Evolutionary conservation across 805 yeast genomes (phyloP), one percentile per base, ranked within the genome.

Genomic region (Candida silvicultrix): DNA sequence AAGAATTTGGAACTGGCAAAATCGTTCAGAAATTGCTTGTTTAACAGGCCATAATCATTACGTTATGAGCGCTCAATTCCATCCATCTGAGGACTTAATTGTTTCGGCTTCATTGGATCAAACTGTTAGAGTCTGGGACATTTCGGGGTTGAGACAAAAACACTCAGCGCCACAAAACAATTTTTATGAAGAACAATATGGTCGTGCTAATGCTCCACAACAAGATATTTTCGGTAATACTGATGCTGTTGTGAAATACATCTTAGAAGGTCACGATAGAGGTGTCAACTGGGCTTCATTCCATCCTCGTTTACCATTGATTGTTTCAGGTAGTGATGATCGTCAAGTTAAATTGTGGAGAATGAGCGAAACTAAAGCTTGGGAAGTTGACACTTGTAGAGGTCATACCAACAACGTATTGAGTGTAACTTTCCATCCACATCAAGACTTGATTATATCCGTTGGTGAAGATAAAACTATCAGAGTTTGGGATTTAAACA

Each of bases 1-100:
- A 54, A 79, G 99, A 65, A 92, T 94, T 54, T 94, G 99, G 99
- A 95, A 94, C 70, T 94, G 99, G 99, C 99, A 95, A 73, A 90
- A 90, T 65, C 82, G 99, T 57, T 92, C 89, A 65, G 98, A 94
- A 60, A 85, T 94, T 60, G 98, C 98, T 10, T 89, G 97, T 60
- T 71, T 94, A 56, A 92, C 99, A 8, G 99, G 99, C 51, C 99
- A 94, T 68, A 90, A 89, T 69, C 99, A 94, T 70, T 94, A 95
- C 67, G 97, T 94, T 46, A 88, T 94, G 94, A 86, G 95, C 58
- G 98, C 99, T 2, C 95, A 88, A 66, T 94, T 94, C 77, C 99
- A 94, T 65, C 97, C 97, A 40, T 72, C 83, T 41, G 97, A 95
- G 57, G 98, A 94, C 67, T 74, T 95, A 59, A 83, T 94, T 57